phyloP scores from a whole-genome alignment of 1,284 basidiomycete genomes.

The Tylopilus orsonianus region DNA sequence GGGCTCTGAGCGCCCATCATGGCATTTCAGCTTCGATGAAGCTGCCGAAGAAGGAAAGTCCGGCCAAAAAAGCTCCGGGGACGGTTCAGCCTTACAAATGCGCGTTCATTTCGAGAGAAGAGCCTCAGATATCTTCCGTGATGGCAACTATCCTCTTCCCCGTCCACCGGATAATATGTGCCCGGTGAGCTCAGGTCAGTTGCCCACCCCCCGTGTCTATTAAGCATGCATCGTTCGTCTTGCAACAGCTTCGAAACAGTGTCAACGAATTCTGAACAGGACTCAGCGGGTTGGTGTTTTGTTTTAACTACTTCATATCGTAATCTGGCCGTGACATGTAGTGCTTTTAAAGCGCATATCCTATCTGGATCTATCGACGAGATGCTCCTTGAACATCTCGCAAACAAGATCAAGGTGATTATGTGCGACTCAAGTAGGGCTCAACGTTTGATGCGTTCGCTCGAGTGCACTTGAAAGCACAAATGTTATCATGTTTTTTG shows the following conservation, averaged over 20 bases:
- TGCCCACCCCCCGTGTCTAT: constrained; percentile 68
- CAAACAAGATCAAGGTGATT: constrained; percentile 61
- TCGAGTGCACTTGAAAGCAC: constrained; percentile 24
- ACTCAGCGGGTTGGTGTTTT: constrained; percentile 65
- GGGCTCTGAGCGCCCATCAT: no score
- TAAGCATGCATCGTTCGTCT: constrained; percentile 58
- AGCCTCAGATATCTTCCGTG: constrained; percentile 43
- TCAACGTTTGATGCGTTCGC: constrained; percentile 23
- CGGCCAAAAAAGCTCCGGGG: no score
- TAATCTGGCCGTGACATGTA: constrained; percentile 65
- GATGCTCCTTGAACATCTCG: constrained; percentile 59
- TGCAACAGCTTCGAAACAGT: constrained; percentile 47
- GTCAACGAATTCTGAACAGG: constrained; percentile 50
- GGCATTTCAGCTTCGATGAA: no score
- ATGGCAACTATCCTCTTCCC: constrained; percentile 58
- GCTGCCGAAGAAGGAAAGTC: no score
- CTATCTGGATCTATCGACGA: constrained; percentile 50
- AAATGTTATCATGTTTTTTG: constrained; percentile 49
- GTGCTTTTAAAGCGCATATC: constrained; percentile 64
- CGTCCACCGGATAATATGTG: constrained; percentile 64
- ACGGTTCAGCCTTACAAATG: no score
- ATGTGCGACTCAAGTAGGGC: constrained; percentile 53
- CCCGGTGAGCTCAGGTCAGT: constrained; percentile 59
- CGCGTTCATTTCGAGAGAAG: constrained; percentile 54
- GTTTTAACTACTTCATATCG: constrained; percentile 70